Evolutionary conservation across 768 basidiomycete genomes (phyloP), one percentile per base, ranked within the genome.

Genomic region (Hygrocybe punicea): DNA sequence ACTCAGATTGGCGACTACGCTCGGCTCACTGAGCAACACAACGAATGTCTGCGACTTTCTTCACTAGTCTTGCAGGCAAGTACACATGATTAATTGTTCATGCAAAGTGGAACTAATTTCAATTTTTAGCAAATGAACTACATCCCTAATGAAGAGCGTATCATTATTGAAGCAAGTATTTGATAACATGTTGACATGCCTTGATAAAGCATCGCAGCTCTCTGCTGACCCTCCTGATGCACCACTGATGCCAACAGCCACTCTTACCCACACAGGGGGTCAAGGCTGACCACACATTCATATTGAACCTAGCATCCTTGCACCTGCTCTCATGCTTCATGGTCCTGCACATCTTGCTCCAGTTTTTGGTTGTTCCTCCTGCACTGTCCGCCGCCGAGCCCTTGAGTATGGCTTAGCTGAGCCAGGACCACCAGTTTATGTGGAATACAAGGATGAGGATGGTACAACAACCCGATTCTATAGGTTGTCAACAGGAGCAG

Each of bases 241-340:
- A 10, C 13, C 50, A 10, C 40, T 37, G 19, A 21, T 52, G 14
- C 17, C 51, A 39, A 44, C 36, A 21, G 29, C 52, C 1, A 19
- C 54, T 16, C 29, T 29, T 0, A 24, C 51, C 2, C 34, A 23
- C 7, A 62, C 65, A 14, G 62, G 62, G 2, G n/a, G 36, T 2
- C 58, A 29, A 35, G 71, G 71, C 2, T 61, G 65, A 2, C 72
- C 71, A 1, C 51, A 62, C 6, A 59, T 69, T 3, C 57, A 65
- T 6, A 71, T 73, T 23, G 64, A 74, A 29, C 60, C 58, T 4
- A 47, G 60, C 2, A 61, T 72, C 36, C 62, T 71, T 2, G 29
- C 56, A 19, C 45, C 58, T 45, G 64, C 65, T 1, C 50, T 67
- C 1, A 46, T 58, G 1, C 58, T 69, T 6, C 60, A 58, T 17